These are phyloP conservation scores for Zopfia rhizophila DNA, from an alignment of 2,329 filamentous ascomycete species.

Conservation along the genomic window DNA sequence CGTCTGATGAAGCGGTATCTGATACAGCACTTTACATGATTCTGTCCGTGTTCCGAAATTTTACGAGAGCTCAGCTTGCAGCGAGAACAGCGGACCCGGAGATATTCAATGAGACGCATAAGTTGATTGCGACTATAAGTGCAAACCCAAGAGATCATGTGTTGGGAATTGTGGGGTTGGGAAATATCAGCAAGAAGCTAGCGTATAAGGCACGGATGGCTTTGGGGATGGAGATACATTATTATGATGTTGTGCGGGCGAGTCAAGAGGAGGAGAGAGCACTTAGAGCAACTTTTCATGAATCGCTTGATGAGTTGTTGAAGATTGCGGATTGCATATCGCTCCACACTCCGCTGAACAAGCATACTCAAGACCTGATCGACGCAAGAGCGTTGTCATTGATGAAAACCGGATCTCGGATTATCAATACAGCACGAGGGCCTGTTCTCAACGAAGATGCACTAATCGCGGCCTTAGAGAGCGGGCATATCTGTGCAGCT, in stretches of 20 bases:
- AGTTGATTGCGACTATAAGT: slow-evolving; percentile 10
- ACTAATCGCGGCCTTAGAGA: slow-evolving; percentile 58
- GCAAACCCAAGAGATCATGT: slow-evolving; percentile 21
- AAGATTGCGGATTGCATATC: slow-evolving; percentile 47
- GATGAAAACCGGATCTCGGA: slow-evolving; percentile 61
- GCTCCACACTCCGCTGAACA: slow-evolving; percentile 47
- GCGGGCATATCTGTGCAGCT: slow-evolving; percentile 59
- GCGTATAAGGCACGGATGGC: slow-evolving; percentile 26
- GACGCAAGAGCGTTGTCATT: slow-evolving; percentile 54
- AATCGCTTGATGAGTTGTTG: slow-evolving; percentile 36
- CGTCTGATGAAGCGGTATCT: slow-evolving; percentile 57
- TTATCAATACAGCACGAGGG: slow-evolving; percentile 65
- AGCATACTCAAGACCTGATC: slow-evolving; percentile 54
- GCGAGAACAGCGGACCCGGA: slow-evolving; percentile 19
- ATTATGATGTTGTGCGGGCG: slow-evolving; percentile 21
- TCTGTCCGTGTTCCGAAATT: slow-evolving; percentile 37
- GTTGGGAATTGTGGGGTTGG: slow-evolving; percentile 23
- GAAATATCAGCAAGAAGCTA: slow-evolving; percentile 49
- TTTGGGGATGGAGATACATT: slow-evolving; percentile 26
- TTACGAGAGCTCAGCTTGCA: slow-evolving; percentile 20
- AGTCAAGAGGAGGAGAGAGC: slow-evolving; percentile 38
- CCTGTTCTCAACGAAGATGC: slow-evolving; percentile 63
- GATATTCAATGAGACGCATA: slow-evolving; percentile 16
- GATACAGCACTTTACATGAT: slow-evolving; percentile 58
- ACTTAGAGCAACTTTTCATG: slow-evolving; percentile 42